Evolutionary conservation across 2,329 filamentous ascomycete species (phyloP).

Genomic region (Hysterium pulicare): DNA sequence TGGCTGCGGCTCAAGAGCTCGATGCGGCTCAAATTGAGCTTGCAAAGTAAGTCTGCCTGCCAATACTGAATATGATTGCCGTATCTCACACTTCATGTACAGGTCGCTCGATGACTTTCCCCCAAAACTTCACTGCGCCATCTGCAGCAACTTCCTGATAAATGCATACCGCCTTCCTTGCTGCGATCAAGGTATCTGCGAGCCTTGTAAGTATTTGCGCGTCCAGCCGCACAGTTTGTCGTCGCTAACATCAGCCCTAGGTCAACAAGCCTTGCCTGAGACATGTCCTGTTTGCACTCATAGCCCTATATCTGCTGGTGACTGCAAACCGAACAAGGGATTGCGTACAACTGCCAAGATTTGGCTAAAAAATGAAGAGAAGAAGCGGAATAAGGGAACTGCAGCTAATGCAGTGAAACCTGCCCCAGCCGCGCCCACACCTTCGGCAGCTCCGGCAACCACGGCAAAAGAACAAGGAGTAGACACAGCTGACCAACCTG

Average conservation of each 20-base stretch:
- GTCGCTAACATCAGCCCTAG: constrained; percentile 43
- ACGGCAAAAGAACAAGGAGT: constrained; percentile 17
- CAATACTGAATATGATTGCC: not conserved
- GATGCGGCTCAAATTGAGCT: constrained; percentile 13
- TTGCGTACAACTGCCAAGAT: constrained; percentile 90
- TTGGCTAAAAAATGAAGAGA: constrained; percentile 86
- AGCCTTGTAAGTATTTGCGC: constrained; percentile 63
- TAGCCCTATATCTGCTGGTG: constrained; percentile 76
- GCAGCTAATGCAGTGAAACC: constrained; percentile 31
- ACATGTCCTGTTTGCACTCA: constrained; percentile 94
- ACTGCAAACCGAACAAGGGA: constrained; percentile 85
- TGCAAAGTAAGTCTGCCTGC: constrained; percentile 17
- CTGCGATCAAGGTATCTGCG: constrained; percentile 93
- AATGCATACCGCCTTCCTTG: constrained; percentile 91
- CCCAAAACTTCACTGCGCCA: constrained; percentile 92
- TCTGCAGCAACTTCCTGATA: constrained; percentile 84
- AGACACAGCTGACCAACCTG: constrained; percentile 23
- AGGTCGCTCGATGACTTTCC: constrained; percentile 85
- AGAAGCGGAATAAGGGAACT: constrained; percentile 67
- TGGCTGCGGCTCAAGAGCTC: not conserved
- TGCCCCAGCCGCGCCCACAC: constrained; percentile 5
- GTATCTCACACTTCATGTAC: constrained; percentile 5
- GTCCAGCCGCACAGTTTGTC: too few species aligned
- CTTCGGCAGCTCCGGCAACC: constrained; percentile 15
- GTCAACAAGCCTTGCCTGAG: constrained; percentile 70